Base-by-base conservation (phyloP, 2,329 filamentous ascomycete genomes). In the Hymenotorrendiella dingleyae region DNA sequence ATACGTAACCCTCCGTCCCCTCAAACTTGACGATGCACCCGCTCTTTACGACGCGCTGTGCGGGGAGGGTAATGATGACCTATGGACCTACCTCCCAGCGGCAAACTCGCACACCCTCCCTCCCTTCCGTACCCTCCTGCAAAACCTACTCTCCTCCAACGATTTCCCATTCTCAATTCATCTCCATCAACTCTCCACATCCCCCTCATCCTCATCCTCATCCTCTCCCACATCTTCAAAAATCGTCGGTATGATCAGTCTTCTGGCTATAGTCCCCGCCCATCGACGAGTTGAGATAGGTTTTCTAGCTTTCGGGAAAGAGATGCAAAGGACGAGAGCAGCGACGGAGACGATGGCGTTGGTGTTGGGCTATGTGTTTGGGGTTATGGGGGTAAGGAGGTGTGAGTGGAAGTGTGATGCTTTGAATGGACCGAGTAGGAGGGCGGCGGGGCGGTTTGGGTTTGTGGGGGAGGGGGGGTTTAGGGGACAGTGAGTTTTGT, bases 381-480 rank as follows among this genome's bases (percentile, higher is more conserved):
- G 74, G 3, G 65, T 68, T 2, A 55, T 82, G 17, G 67, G 71
- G 0, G 80, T 76, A 54, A 59, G 71, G 3, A 65, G 80, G 6
- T 69, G 80, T 4, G 78, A 82, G 57, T 84, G 80, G 79, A 84
- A 83, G 53, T 78, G 75, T 40, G 71, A 83, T 54, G 51, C 66
- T 12, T 61, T 78, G 9, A 84, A 84, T 54, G 63, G 52, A 26
- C 64, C 70, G 0, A 80, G 75, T 33, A 62, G 67, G 11, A 62
- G 68, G 4, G 78, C 80, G 0, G 80, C 80, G 0, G 43, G 62
- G 50, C 63, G 80, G 2, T 57, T 81, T 7, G 80, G 80, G 0
- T 84, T 82, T 50, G 58, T 58, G 0, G 76, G 63, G 51, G 80
- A 84, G 57, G 80, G 80, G 0, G 53, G 70, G 0, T 82, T 82